Percentiles rank a stretch among this genome's conserved stretches.
phyloP scores from a whole-genome alignment of 768 basidiomycete genomes.

The Ramaria rubella region DNA sequence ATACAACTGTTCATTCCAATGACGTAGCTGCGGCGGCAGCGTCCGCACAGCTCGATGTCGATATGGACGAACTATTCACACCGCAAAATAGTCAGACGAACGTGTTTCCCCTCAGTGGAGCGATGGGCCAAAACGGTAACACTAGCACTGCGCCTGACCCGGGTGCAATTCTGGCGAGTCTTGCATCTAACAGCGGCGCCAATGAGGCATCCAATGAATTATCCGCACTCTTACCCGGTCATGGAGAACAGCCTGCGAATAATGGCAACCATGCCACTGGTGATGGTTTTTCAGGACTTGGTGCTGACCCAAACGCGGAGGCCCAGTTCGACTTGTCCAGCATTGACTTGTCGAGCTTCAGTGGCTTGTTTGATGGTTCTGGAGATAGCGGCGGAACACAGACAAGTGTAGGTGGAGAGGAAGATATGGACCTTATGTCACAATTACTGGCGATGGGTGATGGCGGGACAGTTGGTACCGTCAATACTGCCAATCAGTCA shows the following conservation, averaged over 20 bases:
- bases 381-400: neutral
- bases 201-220: neutral
- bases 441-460: constrained; percentile 7
- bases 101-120: neutral
- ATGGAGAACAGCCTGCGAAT: neutral
- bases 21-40: constrained; percentile 23
- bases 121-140: neutral
- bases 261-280: neutral
- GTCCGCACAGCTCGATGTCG: constrained; percentile 17
- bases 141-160: constrained; percentile 33
- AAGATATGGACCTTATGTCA: constrained; percentile 10
- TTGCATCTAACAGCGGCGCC: constrained; percentile 27
- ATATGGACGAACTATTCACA: constrained; percentile 47
- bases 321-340: constrained; percentile 3
- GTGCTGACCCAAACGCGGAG: neutral
- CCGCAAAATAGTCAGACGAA: constrained; percentile 26
- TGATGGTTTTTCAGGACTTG: neutral
- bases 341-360: constrained; percentile 6
- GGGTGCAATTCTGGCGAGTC: constrained; percentile 37
- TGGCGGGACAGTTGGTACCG: neutral
- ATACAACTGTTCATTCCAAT: constrained; percentile 28
- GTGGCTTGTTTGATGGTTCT: constrained; percentile 1
- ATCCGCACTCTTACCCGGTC: neutral
- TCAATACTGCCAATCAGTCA: neutral
- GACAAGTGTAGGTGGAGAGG: neutral